A percentile compares a stretch with the other conserved stretches of the same genome.
Conservation (phyloP, 2,329 filamentous ascomycete species). For the Hypoxylon sp. region DNA sequence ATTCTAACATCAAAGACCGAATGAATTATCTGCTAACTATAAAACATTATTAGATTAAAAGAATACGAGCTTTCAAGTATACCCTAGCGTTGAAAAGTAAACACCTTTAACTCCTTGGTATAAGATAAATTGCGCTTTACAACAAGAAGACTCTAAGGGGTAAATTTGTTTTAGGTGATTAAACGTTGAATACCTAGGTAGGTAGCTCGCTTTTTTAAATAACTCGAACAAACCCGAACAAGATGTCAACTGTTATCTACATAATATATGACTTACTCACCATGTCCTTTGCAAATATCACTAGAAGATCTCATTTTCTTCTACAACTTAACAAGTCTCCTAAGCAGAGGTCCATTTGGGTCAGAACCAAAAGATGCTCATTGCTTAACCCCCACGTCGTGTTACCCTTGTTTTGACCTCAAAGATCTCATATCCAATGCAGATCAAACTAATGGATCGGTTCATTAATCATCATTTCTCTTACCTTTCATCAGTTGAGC, state of each 20-base stretch:
- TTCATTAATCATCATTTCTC: constrained; percentile 38
- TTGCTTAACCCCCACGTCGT: constrained; percentile 37
- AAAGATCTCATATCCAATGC: constrained; percentile 39
- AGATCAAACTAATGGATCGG: constrained; percentile 38
- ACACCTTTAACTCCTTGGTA: constrained; percentile 1
- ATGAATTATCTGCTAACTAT: background rate
- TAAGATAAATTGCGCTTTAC: too few species aligned
- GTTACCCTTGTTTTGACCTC: constrained; percentile 36
- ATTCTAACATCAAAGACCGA: constrained; percentile 14
- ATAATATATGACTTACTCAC: background rate
- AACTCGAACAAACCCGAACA: too few species aligned
- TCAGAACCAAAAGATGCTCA: constrained; percentile 26
- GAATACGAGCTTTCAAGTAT: too few species aligned
- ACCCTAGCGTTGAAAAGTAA: background rate
- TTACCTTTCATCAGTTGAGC: constrained; percentile 25
- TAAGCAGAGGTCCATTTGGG: background rate
- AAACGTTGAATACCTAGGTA: too few species aligned
- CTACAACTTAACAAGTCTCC: background rate
- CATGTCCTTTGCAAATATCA: background rate
- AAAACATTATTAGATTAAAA: background rate
- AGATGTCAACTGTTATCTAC: too few species aligned
- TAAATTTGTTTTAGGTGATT: too few species aligned
- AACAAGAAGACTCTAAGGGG: too few species aligned
- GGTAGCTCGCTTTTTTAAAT: too few species aligned
- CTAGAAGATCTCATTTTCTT: constrained; percentile 11